These are phyloP conservation scores for Miscanthus sacchariflorus DNA, from an alignment of 202 grass and related monocot species.

Conservation along the genomic window DNA sequence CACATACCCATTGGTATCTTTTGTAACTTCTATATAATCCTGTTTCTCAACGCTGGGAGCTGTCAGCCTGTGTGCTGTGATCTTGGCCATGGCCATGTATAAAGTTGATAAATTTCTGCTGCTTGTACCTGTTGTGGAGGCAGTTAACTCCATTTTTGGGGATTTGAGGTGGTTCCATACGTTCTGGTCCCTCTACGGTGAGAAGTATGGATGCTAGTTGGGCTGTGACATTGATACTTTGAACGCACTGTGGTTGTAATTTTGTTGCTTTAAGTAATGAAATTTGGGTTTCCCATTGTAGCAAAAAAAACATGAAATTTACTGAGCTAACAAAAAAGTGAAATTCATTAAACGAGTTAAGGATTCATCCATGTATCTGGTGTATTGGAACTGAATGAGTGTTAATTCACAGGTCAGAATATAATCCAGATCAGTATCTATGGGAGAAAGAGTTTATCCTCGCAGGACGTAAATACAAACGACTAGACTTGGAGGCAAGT, in stretches of 20 bases:
- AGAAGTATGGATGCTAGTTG: background rate
- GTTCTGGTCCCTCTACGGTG: background rate
- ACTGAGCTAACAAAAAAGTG: background rate
- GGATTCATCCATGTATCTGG: conserved; percentile 4
- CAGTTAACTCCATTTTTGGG: background rate
- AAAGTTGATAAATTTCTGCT: background rate
- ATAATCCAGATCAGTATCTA: conserved; percentile 98
- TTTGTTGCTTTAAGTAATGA: background rate
- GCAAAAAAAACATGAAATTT: background rate
- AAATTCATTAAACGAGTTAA: background rate
- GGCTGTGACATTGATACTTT: background rate
- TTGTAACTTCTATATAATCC: background rate
- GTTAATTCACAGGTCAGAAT: conserved; percentile 74
- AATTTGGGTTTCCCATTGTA: background rate
- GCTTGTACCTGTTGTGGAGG: background rate
- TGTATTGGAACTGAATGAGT: conserved; percentile 32
- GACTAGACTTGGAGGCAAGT: conserved; percentile 99
- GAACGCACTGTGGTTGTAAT: background rate
- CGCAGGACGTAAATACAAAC: conserved; percentile 87
- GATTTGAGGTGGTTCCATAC: background rate
- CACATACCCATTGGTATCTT: background rate
- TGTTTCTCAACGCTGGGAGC: background rate
- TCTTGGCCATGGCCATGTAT: background rate
- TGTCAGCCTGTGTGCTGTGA: background rate
- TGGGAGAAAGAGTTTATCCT: conserved; percentile 92